Conservation (phyloP, 768 basidiomycete genomes). For the Russula olivacea region DNA sequence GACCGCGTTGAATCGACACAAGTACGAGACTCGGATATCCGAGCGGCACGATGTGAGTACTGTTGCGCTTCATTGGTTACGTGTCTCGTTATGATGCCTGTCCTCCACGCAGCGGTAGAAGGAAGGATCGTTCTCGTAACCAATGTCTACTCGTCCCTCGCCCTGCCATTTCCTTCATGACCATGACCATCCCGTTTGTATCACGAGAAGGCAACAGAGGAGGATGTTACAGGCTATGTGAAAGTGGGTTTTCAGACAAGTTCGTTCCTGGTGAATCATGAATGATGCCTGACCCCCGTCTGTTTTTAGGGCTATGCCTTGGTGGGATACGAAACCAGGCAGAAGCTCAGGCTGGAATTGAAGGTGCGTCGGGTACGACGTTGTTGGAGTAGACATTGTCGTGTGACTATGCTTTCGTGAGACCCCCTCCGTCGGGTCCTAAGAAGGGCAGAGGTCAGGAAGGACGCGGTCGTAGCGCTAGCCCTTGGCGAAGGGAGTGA, state of each 20-base stretch:
- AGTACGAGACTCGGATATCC: slow-evolving; percentile 52
- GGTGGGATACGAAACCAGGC: slow-evolving; percentile 93
- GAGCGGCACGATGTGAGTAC: slow-evolving; percentile 78
- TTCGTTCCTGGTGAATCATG: too few relatives aligned
- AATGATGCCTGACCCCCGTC: too few relatives aligned
- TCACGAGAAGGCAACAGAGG: too few relatives aligned
- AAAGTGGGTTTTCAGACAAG: too few relatives aligned
- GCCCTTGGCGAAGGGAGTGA: slow-evolving; percentile 52
- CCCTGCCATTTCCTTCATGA: too few relatives aligned
- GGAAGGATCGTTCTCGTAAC: slow-evolving; percentile 98
- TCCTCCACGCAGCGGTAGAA: slow-evolving; percentile 69
- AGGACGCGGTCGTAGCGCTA: slow-evolving; percentile 66
- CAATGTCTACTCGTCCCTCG: too few relatives aligned
- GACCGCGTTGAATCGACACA: slow-evolving; percentile 70
- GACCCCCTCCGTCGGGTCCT: slow-evolving; percentile 75
- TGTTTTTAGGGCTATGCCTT: slow-evolving; percentile 70
- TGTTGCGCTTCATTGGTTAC: slow-evolving; percentile 9
- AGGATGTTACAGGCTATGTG: too few relatives aligned
- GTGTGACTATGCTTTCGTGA: slow-evolving; percentile 90
- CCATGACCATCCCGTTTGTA: too few relatives aligned
- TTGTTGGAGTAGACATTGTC: slow-evolving; percentile 82
- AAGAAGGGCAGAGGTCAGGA: slow-evolving; percentile 70
- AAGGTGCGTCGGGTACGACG: slow-evolving; percentile 75
- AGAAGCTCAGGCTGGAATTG: slow-evolving; percentile 92
- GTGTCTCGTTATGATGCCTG: slow-evolving; percentile 16